These are phyloP conservation scores for Diddensiella santjacobensis DNA, from an alignment of 805 yeast genomes.

Conservation along the genomic window DNA sequence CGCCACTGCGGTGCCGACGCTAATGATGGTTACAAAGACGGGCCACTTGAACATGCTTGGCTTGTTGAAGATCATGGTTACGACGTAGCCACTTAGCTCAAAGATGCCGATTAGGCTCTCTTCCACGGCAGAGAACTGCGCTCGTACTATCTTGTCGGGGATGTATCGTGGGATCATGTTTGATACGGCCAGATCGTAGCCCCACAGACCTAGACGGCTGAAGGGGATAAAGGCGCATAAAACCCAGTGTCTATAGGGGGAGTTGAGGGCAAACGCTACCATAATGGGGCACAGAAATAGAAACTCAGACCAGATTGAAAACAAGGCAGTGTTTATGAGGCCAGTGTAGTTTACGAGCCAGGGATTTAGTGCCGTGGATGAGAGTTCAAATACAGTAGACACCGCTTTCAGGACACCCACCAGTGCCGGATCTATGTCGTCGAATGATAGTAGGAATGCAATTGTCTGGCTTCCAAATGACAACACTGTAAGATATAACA, in stretches of 20 bases:
- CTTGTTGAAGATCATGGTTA: conserved; percentile 32
- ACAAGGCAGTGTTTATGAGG: conserved; percentile 32
- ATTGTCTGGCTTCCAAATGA: conserved; percentile 39
- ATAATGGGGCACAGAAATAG: conserved; percentile 29
- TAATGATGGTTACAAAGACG: conserved; percentile 20
- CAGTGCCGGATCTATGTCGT: conserved; percentile 31
- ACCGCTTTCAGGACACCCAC: conserved; percentile 35
- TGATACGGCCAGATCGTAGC: conserved; percentile 39
- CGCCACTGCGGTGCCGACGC: conserved; percentile 6
- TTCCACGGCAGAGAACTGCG: conserved; percentile 36
- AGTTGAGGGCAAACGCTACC: conserved; percentile 17
- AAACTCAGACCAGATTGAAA: conserved; percentile 33
- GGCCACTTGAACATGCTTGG: conserved; percentile 34
- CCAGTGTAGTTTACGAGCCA: conserved; percentile 25
- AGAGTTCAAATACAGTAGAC: conserved; percentile 35
- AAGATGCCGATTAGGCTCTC: conserved; percentile 34
- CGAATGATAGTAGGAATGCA: conserved; percentile 32
- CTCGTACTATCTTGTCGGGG: conserved; percentile 21
- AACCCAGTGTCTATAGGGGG: conserved; percentile 6
- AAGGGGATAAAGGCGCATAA: conserved; percentile 20
- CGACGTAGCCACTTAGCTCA: conserved; percentile 29
- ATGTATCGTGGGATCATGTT: conserved; percentile 30
- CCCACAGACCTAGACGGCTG: conserved; percentile 42
- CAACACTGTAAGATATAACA: conserved; percentile 38
- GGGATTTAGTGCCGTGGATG: conserved; percentile 36